A percentile compares a stretch with the other conserved stretches of the same genome.
Evolutionary conservation across 345 rosid species (phyloP).

Genomic region (Schrenkiella parvula): DNA sequence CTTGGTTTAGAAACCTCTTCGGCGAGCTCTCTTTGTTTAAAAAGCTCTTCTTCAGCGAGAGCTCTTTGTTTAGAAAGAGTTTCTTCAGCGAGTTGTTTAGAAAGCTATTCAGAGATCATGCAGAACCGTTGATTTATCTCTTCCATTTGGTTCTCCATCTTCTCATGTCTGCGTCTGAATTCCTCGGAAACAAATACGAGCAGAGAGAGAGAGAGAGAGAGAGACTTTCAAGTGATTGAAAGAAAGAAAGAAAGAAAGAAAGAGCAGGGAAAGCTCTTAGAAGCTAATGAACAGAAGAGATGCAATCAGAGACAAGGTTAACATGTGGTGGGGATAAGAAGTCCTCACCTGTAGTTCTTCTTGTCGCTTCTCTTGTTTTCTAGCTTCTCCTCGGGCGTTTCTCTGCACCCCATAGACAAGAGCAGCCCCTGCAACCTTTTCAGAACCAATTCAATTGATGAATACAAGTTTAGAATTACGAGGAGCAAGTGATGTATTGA

Average conservation of each 20-base stretch:
- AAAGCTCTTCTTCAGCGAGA: background rate
- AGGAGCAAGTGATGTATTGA: background rate
- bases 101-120: background rate
- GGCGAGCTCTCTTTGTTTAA: background rate
- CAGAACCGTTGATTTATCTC: background rate
- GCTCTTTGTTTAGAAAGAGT: background rate
- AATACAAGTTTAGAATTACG: background rate
- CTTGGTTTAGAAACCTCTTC: constrained; percentile 15
- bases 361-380: constrained; percentile 66
- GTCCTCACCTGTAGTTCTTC: constrained; percentile 50
- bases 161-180: constrained; percentile 9
- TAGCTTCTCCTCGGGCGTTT: constrained; percentile 75
- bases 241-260: no score
- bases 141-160: constrained; percentile 19
- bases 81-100: background rate
- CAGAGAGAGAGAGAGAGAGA: background rate
- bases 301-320: background rate
- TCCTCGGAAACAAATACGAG: constrained; percentile 11
- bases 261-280: background rate
- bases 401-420: constrained; percentile 75
- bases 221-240: background rate
- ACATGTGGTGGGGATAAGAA: background rate
- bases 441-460: background rate
- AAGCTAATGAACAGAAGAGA: background rate
- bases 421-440: constrained; percentile 76